Evolutionary conservation across 352 stramenopile genomes (phyloP).

Genomic region (Phytopythium kandeliae): DNA sequence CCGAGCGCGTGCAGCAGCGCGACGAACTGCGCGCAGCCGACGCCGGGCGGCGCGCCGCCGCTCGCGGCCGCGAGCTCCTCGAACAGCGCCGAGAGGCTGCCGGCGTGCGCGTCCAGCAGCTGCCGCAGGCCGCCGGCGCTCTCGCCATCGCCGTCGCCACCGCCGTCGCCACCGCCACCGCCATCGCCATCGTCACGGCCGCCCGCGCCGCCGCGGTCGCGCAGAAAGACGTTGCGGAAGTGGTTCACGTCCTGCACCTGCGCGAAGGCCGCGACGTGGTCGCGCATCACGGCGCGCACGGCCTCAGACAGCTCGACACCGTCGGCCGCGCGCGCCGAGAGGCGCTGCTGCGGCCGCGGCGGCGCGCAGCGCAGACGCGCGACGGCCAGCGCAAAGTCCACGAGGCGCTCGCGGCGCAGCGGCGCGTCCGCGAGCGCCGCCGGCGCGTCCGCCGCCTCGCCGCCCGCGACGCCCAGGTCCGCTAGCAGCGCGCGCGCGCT

Average conservation of each 20-base stretch:
- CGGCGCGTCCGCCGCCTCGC: conserved; percentile 36
- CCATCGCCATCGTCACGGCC: too few species aligned
- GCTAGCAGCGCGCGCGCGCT: conserved; percentile 48
- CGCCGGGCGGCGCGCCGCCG: background rate
- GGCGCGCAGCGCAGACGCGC: conserved; percentile 40
- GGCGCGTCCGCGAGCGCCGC: conserved; percentile 44
- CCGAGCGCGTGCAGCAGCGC: conserved; percentile 19
- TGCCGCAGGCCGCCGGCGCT: conserved; percentile 12
- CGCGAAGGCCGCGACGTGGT: conserved; percentile 51
- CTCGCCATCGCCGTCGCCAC: too few species aligned
- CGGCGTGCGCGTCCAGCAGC: conserved; percentile 25
- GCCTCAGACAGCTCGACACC: conserved; percentile 57
- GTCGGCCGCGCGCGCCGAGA: conserved; percentile 36
- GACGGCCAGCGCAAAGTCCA: conserved; percentile 43
- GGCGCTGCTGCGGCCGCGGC: conserved; percentile 23
- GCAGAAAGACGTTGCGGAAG: conserved; percentile 52
- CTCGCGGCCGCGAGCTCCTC: conserved; percentile 18
- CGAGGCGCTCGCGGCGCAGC: conserved; percentile 35
- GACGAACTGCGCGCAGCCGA: conserved; percentile 30
- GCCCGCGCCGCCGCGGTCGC: conserved; percentile 10
- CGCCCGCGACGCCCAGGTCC: conserved; percentile 47
- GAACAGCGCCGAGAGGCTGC: conserved; percentile 37
- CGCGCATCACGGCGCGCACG: conserved; percentile 36
- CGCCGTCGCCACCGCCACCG: too few species aligned
- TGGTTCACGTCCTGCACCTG: conserved; percentile 60